These are phyloP conservation scores for Selenicereus undatus DNA, from an alignment of 148 eudicot genomes.

Conservation along the genomic window DNA sequence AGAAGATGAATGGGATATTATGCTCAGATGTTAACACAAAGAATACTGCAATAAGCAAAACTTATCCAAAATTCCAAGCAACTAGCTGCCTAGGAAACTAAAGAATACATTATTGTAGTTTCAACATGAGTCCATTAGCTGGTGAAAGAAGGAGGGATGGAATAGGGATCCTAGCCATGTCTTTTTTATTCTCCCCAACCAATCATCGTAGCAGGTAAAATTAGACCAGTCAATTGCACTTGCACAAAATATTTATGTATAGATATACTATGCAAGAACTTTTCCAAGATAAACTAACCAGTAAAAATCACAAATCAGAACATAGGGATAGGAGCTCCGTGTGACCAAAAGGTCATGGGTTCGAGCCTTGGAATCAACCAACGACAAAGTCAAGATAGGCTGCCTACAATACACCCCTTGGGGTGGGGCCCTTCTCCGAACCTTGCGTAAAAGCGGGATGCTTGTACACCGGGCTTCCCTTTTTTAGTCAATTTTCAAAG, in stretches of 20 bases:
- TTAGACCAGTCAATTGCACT: neutral
- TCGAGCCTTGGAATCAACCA: too few relatives aligned
- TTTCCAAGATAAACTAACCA: neutral
- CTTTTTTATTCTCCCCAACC: constrained; percentile 1
- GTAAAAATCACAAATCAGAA: neutral
- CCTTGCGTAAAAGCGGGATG: too few relatives aligned
- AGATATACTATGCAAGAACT: neutral
- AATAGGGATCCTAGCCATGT: neutral
- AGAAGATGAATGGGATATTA: neutral
- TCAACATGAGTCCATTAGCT: neutral
- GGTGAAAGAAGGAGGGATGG: neutral
- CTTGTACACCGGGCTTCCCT: too few relatives aligned
- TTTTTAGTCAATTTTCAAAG: neutral
- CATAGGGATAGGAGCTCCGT: neutral
- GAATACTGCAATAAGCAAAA: neutral
- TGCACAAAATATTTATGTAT: neutral
- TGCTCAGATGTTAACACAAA: neutral
- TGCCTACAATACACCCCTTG: too few relatives aligned
- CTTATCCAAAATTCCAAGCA: neutral
- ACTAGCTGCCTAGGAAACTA: neutral
- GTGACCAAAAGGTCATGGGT: too few relatives aligned
- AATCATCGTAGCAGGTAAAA: neutral
- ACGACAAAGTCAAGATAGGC: too few relatives aligned
- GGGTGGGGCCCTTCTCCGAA: too few relatives aligned
- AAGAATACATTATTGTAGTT: neutral